Conservation (phyloP, 306 rosid species). For the Albizia julibrissin region DNA sequence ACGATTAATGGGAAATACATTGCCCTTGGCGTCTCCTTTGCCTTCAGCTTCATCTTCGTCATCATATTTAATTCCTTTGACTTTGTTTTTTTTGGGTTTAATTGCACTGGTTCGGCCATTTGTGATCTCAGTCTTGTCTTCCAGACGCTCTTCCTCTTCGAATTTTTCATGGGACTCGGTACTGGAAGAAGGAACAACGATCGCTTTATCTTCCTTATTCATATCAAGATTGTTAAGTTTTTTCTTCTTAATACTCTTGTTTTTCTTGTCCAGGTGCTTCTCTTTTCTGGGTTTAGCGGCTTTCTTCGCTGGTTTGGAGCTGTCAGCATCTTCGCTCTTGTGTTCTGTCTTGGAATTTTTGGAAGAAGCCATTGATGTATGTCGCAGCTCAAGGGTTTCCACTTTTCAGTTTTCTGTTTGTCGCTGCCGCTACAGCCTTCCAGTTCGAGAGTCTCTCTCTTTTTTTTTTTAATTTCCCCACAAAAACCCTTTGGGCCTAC, state of each 20-base stretch:
- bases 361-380: conserved; percentile 66
- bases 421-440: background rate
- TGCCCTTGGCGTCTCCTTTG: conserved; percentile 46
- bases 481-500: background rate
- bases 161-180: conserved; percentile 33
- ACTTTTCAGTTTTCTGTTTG: no score
- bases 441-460: background rate
- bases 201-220: background rate
- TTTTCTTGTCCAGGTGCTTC: background rate
- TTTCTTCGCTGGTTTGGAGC: conserved; percentile 30
- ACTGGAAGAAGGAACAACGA: conserved; percentile 33
- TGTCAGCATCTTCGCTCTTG: conserved; percentile 39
- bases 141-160: conserved; percentile 8
- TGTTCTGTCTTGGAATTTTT: conserved; percentile 41
- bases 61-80: conserved; percentile 17
- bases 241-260: conserved; percentile 26
- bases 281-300: conserved; percentile 24
- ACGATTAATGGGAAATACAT: conserved; percentile 77
- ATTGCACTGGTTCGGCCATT: conserved; percentile 31
- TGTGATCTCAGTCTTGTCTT: conserved; percentile 26
- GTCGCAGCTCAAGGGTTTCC: background rate
- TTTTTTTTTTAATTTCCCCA: background rate
- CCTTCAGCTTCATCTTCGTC: conserved; percentile 33
- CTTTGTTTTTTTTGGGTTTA: conserved; percentile 31
- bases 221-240: conserved; percentile 49